Conservation (phyloP, 2,329 filamentous ascomycete genomes). For the Sporothrix protearum region DNA sequence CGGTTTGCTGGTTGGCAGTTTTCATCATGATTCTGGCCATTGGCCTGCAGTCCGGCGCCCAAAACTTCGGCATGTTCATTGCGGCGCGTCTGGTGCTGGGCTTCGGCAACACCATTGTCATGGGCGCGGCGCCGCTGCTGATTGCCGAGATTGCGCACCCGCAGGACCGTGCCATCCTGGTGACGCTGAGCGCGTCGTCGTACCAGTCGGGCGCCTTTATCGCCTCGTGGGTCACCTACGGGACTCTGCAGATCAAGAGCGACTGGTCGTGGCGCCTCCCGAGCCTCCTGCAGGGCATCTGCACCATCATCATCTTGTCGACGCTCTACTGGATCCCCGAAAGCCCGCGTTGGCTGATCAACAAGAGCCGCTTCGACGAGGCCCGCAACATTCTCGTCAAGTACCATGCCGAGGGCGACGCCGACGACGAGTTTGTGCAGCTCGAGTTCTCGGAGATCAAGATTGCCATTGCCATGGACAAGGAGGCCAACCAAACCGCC, state of each 20-base stretch:
- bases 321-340: constrained; percentile 10
- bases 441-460: background rate
- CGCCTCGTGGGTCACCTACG: constrained; percentile 1
- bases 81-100: background rate
- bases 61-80: constrained; percentile 12
- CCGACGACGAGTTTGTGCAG: background rate
- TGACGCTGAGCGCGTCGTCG: background rate
- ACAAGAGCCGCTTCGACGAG: background rate
- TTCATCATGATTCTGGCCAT: background rate
- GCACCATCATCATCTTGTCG: background rate
- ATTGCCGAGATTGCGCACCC: constrained; percentile 13
- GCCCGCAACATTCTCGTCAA: background rate
- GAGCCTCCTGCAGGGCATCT: background rate
- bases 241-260: background rate
- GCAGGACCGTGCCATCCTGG: constrained; percentile 3
- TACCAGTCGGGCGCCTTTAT: constrained; percentile 5
- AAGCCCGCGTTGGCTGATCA: constrained; percentile 4
- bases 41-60: constrained; percentile 13
- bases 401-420: background rate
- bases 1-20: background rate
- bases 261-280: constrained; percentile 7
- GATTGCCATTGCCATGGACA: background rate
- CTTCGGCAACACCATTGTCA: constrained; percentile 4
- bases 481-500: constrained; percentile 1
- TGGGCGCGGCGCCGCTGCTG: constrained; percentile 5